Percentiles rank a stretch among this genome's conserved stretches.
phyloP scores from a whole-genome alignment of 148 eudicot species.

The Rhododendron simsii region DNA sequence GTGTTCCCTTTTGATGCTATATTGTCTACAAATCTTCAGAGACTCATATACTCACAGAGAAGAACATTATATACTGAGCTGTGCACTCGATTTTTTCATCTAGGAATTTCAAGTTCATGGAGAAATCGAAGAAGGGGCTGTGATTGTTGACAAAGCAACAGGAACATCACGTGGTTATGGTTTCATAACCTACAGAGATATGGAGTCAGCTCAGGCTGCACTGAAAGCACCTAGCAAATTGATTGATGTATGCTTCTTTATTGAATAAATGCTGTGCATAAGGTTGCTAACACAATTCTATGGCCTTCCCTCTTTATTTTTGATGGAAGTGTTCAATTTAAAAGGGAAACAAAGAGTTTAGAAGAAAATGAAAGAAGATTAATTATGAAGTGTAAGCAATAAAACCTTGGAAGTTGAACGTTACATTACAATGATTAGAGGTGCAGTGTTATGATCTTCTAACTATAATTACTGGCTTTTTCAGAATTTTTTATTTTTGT shows the following conservation, averaged over 20 bases:
- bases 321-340: neutral
- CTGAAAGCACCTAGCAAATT: constrained; percentile 47
- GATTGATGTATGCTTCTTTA: constrained; percentile 50
- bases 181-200: constrained; percentile 56
- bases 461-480: neutral
- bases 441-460: neutral
- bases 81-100: neutral
- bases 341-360: neutral
- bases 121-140: constrained; percentile 74
- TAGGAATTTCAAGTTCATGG: constrained; percentile 67
- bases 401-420: neutral
- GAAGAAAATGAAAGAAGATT: neutral
- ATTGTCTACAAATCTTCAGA: neutral
- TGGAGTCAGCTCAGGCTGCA: constrained; percentile 56
- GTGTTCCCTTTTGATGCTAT: neutral
- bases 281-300: neutral
- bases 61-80: neutral
- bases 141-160: constrained; percentile 54
- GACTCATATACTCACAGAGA: neutral
- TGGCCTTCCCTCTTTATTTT: neutral
- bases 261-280: neutral
- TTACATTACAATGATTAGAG: neutral
- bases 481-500: neutral
- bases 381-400: neutral
- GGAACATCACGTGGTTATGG: constrained; percentile 76